Conservation (phyloP, 305 asterid species). For the Fraxinus nigra region DNA sequence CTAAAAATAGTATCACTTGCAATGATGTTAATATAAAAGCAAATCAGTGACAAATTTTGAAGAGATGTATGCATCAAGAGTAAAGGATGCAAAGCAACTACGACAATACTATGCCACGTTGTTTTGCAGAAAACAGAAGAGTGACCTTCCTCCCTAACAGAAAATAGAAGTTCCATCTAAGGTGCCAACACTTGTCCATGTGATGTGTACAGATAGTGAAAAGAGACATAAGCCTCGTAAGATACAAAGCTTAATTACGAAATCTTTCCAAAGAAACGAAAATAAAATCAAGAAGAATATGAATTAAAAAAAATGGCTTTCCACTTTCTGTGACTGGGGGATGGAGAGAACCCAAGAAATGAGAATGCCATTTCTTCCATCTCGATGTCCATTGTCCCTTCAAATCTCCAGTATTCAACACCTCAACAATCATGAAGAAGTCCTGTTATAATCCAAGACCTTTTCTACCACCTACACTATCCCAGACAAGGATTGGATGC, state of each 20-base stretch:
- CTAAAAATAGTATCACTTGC: conserved; percentile 38
- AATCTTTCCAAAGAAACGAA: conserved; percentile 13
- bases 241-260: background rate
- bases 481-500: background rate
- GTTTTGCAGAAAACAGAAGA: conserved; percentile 5
- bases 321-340: background rate
- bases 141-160: background rate
- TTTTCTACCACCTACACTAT: background rate
- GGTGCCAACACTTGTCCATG: conserved; percentile 1
- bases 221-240: conserved; percentile 1
- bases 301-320: conserved; percentile 6
- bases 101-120: conserved; percentile 13
- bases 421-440: conserved; percentile 15
- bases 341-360: conserved; percentile 7
- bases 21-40: conserved; percentile 24
- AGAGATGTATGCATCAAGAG: conserved; percentile 27
- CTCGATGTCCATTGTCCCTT: conserved; percentile 11
- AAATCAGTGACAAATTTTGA: conserved; percentile 1
- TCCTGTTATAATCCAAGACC: background rate
- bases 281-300: conserved; percentile 7
- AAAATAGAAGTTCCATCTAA: conserved; percentile 10
- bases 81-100: conserved; percentile 19
- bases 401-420: conserved; percentile 1
- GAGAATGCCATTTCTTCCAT: conserved; percentile 16
- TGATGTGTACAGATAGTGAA: background rate